Base-by-base conservation (phyloP, 192 early-diverging fungal species). In the Paraglomus brasilianum region DNA sequence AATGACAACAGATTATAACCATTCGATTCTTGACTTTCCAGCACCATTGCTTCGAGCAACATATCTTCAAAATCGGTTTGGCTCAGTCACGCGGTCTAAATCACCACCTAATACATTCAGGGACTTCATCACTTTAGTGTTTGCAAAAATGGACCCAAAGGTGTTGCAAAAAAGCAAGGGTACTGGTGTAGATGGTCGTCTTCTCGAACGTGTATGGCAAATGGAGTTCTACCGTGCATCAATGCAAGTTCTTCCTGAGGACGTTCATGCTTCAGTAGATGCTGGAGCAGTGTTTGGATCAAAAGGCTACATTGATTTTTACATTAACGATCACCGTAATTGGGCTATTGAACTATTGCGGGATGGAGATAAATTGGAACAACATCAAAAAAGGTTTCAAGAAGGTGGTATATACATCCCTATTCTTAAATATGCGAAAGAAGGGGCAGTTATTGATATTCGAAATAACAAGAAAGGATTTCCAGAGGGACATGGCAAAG, bases 301-400 rank as follows among this genome's bases (percentile, higher is more conserved):
- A 53, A 43, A 57, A n/a, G 75, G 72, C 1, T 30, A 61, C 5
- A 56, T 78, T 49, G 71, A 78, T 58, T 78, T 78, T 46, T 69
- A 65, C 52, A 51, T 78, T 39, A 69, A 76, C 74, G 52, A 70
- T n/a, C 48, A 56, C 5, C 41, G 38, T 15, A 66, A 59, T n/a
- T 77, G 68, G 74, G 75, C 63, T 36, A 64, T 77, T 52, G 62
- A 78, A 60, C 30, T 77, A 58, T 66, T 78, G 5, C 21, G 53
- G 43, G 71, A 78, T 40, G 62, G 69, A 57, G 41, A 51, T 4
- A 38, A 42, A 41, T 55, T 68, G 46, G 10, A 67, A 56, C 39
- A 72, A 45, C 75, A 67, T 61, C 46, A 2, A n/a, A 56, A 40
- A 43, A 24, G 61, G 49, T 78, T 77, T 55, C 45, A 39, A 58